Evolutionary conservation across 2,329 filamentous ascomycete genomes (phyloP).

Genomic region (Venturia asperata): DNA sequence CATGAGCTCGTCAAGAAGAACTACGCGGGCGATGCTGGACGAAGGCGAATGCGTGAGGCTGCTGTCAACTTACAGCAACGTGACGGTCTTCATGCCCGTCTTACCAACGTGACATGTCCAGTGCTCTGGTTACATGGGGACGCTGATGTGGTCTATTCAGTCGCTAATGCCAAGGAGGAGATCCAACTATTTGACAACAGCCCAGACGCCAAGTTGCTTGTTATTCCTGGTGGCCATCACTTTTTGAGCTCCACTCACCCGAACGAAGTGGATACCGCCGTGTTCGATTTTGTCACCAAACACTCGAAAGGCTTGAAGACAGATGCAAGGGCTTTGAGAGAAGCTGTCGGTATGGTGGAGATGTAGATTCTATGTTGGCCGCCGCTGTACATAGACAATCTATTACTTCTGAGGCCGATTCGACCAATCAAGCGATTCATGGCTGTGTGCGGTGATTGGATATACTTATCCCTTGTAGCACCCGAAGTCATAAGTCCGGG

Average conservation of each 20-base stretch:
- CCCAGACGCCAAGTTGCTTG: constrained; percentile 36
- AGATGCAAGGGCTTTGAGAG: constrained; percentile 44
- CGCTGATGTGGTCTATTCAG: constrained; percentile 36
- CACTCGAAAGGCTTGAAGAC: constrained; percentile 33
- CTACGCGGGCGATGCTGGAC: constrained; percentile 45
- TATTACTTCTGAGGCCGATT: not conserved
- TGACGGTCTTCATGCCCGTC: constrained; percentile 41
- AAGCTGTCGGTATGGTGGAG: constrained; percentile 50
- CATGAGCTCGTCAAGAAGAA: constrained; percentile 37
- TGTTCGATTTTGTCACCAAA: constrained; percentile 30
- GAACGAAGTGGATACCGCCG: constrained; percentile 36
- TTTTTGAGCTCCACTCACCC: constrained; percentile 44
- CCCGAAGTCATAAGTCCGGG: not conserved
- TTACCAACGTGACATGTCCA: constrained; percentile 44
- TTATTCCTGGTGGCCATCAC: constrained; percentile 43
- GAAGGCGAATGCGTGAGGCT: constrained; percentile 43
- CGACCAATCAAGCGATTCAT: constrained; percentile 1
- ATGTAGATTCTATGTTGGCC: constrained; percentile 1
- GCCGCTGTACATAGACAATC: not conserved
- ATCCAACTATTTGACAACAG: constrained; percentile 43
- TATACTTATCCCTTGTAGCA: not conserved
- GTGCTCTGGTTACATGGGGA: constrained; percentile 30
- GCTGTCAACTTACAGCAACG: constrained; percentile 43
- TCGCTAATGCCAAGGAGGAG: constrained; percentile 40
- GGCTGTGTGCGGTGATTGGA: not conserved